These are phyloP conservation scores for Termitomyces titanicus DNA, from an alignment of 768 basidiomycete genomes.

Conservation along the genomic window DNA sequence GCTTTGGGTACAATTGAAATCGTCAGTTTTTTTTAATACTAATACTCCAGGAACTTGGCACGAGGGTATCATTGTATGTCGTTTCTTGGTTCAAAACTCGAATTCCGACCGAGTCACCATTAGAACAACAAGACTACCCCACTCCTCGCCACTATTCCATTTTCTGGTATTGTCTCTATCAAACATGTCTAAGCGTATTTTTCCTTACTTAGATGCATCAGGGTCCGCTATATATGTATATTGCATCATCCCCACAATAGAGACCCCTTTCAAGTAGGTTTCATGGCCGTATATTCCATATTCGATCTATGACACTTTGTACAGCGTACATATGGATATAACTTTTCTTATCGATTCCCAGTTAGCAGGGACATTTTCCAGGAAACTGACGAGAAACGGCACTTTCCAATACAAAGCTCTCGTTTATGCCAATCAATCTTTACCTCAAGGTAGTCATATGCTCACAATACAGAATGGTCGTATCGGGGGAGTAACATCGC, in stretches of 20 bases:
- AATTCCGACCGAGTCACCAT: slow-evolving; percentile 11
- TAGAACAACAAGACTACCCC: slow-evolving; percentile 16
- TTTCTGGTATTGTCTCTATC: slow-evolving; percentile 27
- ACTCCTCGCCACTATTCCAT: slow-evolving; percentile 23
- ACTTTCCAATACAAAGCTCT: slow-evolving; percentile 30
- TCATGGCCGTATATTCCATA: not conserved
- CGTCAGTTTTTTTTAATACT: not conserved
- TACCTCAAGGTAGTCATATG: slow-evolving; percentile 26
- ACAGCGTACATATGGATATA: slow-evolving; percentile 29
- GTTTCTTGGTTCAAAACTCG: not conserved
- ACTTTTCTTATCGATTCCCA: slow-evolving; percentile 34
- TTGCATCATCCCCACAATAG: slow-evolving; percentile 29
- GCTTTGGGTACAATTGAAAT: not conserved
- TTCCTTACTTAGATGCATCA: slow-evolving; percentile 14
- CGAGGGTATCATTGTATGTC: slow-evolving; percentile 20
- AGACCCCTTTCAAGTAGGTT: slow-evolving; percentile 15
- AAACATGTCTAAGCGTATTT: not conserved
- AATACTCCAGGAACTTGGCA: slow-evolving; percentile 30
- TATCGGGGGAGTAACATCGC: slow-evolving; percentile 21
- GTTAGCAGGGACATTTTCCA: slow-evolving; percentile 24
- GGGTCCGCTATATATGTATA: slow-evolving; percentile 44
- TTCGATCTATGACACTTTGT: not conserved
- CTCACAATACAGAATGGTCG: slow-evolving; percentile 32
- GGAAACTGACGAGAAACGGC: slow-evolving; percentile 13
- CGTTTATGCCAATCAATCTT: slow-evolving; percentile 27